These are phyloP conservation scores for Malassezia arunalokei DNA, from an alignment of 1,284 basidiomycete species.

Conservation along the genomic window DNA sequence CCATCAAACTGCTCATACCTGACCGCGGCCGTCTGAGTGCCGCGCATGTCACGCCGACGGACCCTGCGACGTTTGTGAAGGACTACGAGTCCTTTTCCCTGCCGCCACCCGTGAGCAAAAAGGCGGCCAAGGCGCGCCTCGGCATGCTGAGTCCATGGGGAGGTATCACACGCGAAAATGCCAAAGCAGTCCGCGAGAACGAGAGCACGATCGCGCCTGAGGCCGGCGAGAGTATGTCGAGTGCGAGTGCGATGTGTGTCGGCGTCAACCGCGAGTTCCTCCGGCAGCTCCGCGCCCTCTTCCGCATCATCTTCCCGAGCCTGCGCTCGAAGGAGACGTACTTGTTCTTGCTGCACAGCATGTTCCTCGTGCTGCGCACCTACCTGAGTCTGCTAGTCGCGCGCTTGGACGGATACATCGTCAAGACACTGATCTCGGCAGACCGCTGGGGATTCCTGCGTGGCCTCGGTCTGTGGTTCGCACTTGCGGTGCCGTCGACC, in stretches of 20 bases:
- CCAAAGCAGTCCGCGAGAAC: slow-evolving; percentile 16
- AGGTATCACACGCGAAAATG: slow-evolving; percentile 17
- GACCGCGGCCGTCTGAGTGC: slow-evolving; percentile 36
- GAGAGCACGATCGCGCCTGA: slow-evolving; percentile 21
- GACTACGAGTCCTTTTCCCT: slow-evolving; percentile 36
- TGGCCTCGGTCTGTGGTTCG: slow-evolving; percentile 77
- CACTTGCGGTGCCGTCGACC: slow-evolving; percentile 77
- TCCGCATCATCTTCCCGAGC: slow-evolving; percentile 39
- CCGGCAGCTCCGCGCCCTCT: slow-evolving; percentile 49
- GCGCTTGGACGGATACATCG: slow-evolving; percentile 75
- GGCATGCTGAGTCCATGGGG: slow-evolving; percentile 7
- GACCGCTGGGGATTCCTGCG: slow-evolving; percentile 71
- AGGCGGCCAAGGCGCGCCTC: slow-evolving; percentile 4
- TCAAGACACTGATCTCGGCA: slow-evolving; percentile 74
- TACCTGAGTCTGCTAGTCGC: slow-evolving; percentile 63
- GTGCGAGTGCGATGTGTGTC: slow-evolving; percentile 40
- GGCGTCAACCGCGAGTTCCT: slow-evolving; percentile 65
- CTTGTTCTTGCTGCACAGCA: slow-evolving; percentile 67
- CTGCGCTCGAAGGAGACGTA: slow-evolving; percentile 56
- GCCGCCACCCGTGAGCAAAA: slow-evolving; percentile 29
- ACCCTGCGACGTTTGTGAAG: slow-evolving; percentile 35
- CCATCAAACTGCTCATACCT: slow-evolving; percentile 37
- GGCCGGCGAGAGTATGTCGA: slow-evolving; percentile 15
- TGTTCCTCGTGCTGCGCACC: slow-evolving; percentile 75
- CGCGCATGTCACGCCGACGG: slow-evolving; percentile 46